Conservation (phyloP, 352 stramenopile genomes). For the Globisporangium cystogenes region DNA sequence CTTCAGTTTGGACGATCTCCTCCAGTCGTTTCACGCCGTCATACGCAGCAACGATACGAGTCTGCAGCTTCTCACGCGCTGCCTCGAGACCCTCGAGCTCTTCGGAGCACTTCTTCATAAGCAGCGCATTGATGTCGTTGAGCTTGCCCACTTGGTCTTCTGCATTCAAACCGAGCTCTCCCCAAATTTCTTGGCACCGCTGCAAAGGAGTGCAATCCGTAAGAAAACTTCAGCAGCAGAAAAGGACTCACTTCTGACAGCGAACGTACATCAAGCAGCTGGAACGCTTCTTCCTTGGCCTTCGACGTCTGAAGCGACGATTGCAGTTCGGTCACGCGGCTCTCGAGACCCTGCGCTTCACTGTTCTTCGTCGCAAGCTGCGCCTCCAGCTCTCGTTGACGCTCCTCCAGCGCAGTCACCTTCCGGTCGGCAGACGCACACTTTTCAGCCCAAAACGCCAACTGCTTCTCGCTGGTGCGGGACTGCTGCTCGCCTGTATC, state of each 20-base stretch:
- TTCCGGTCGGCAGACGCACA: slow-evolving; percentile 12
- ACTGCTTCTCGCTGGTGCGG: slow-evolving; percentile 9
- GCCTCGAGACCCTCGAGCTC: slow-evolving; percentile 51
- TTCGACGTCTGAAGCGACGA: slow-evolving; percentile 33
- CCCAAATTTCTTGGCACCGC: slow-evolving; percentile 67
- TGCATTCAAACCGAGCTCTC: slow-evolving; percentile 44
- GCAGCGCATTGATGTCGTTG: slow-evolving; percentile 49
- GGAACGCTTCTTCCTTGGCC: slow-evolving; percentile 56
- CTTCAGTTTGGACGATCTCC: slow-evolving; percentile 22
- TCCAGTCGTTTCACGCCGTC: slow-evolving; percentile 43
- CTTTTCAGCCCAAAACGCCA: slow-evolving; percentile 11
- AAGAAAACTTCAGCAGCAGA: neutral
- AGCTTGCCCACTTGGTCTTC: slow-evolving; percentile 51
- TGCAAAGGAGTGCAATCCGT: slow-evolving; percentile 13
- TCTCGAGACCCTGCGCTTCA: slow-evolving; percentile 14
- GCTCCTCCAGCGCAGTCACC: slow-evolving; percentile 20
- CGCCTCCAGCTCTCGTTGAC: slow-evolving; percentile 12
- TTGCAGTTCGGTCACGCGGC: slow-evolving; percentile 27
- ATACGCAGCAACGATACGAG: slow-evolving; percentile 33
- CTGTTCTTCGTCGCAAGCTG: slow-evolving; percentile 25
- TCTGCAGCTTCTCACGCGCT: slow-evolving; percentile 38
- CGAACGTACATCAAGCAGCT: slow-evolving; percentile 44
- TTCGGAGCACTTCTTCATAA: slow-evolving; percentile 55
- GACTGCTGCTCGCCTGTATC: slow-evolving; percentile 15
- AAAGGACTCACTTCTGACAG: neutral